Conservation (phyloP, 495 filamentous ascomycete genomes). For the Xylaria nigripes region DNA sequence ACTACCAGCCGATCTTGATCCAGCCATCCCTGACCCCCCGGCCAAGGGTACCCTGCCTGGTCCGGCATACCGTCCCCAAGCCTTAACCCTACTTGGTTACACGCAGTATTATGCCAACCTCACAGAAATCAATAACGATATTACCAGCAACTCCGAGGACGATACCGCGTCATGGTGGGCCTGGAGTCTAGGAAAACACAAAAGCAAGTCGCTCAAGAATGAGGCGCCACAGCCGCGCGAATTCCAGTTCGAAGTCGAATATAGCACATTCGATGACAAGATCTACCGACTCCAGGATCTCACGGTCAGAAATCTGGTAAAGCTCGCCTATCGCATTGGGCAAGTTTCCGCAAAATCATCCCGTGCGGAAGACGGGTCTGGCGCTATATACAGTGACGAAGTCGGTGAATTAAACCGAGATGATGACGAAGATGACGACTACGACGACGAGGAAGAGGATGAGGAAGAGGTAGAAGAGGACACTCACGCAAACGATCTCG, state of each 20-base stretch:
- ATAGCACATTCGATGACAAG: constrained; percentile 68
- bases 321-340: constrained; percentile 72
- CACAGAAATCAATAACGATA: constrained; percentile 70
- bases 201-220: constrained; percentile 44
- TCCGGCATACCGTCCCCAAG: constrained; percentile 84
- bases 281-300: constrained; percentile 71
- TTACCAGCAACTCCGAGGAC: constrained; percentile 19
- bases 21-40: constrained; percentile 63
- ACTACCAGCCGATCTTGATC: constrained; percentile 50
- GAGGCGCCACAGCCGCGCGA: constrained; percentile 47
- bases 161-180: constrained; percentile 21
- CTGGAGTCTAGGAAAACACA: constrained; percentile 48
- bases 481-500: background rate
- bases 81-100: constrained; percentile 65
- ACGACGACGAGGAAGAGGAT: constrained; percentile 10
- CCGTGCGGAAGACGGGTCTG: background rate
- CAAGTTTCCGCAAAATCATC: constrained; percentile 27
- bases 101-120: constrained; percentile 93
- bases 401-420: background rate
- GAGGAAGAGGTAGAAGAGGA: constrained; percentile 15
- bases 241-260: constrained; percentile 77
- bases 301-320: constrained; percentile 72
- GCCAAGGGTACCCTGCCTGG: constrained; percentile 68
- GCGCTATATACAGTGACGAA: background rate
- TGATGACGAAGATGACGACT: constrained; percentile 7